Evolutionary conservation across 106 monocot species (phyloP), one percentile per base, ranked within the genome.

Genomic region (Platanthera guangdongensis): DNA sequence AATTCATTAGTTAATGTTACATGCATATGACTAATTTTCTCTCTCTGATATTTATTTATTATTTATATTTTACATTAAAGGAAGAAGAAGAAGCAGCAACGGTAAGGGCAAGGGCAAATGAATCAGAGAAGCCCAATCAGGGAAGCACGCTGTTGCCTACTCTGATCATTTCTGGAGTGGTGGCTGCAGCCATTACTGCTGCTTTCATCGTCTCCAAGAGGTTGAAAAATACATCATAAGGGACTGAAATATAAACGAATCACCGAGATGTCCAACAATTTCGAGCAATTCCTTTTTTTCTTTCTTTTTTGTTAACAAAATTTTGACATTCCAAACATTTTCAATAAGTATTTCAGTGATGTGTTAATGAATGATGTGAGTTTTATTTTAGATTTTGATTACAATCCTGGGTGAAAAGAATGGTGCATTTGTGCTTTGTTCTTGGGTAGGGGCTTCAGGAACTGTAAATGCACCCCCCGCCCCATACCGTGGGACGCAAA

Each of bases 141-240:
- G 50, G 25, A 72, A 15, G 48, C 54, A 21, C 22, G 4, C 7
- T 79, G 54, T 47, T 19, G 60, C 50, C 72, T 3, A 45, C 50
- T 9, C 72, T 79, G 46, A 12, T 46, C 15, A 19, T 72, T 46
- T 54, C 57, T 55, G 71, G 39, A 19, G 79, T 51, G 16, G 60
- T 79, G 1, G 55, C 71, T 7, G 73, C 50, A 13, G 73, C 73
- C 1, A 25, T 72, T 5, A 72, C 7, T 1, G 72, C 50, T 5
- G 73, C 52, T 7, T 72, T 73, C 14, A 22, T 73, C 8, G 57
- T 79, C 13, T 16, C 60, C 48, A 79, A 79, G 49, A 73, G 49
- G 60, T 32, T 71, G 39, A 79, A 79, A 22, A 25, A 71, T 19
- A 50, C 48, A 8, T 79, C 39, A 39, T 39, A 39, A 39, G 45